A percentile compares a stretch with the other conserved stretches of the same genome.
phyloP scores from a whole-genome alignment of 2,329 filamentous ascomycete species.

The Stemphylium lycopersici region DNA sequence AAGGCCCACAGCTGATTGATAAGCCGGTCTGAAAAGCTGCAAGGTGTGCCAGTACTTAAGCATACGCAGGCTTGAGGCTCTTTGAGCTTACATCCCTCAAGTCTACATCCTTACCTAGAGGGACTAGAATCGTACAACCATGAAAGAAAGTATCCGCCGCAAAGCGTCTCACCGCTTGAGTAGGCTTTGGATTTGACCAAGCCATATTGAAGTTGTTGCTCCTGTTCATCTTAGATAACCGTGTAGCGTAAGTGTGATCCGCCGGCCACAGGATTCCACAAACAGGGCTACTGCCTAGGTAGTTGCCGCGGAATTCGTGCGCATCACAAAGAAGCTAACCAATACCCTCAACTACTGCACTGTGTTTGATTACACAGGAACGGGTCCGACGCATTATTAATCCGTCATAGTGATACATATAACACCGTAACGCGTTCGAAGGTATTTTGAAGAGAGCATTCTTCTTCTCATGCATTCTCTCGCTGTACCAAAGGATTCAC shows the following conservation, averaged over 20 bases:
- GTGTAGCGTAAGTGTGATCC: background rate
- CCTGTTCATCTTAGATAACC: background rate
- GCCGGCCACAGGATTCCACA: background rate
- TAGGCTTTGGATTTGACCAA: no score
- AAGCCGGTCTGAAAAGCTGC: no score
- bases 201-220: background rate
- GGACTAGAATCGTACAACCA: no score
- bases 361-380: background rate
- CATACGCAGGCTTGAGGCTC: no score
- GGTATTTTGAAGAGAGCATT: background rate
- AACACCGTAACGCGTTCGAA: background rate
- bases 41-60: no score
- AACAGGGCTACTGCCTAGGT: background rate
- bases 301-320: background rate
- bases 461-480: background rate
- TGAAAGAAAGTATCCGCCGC: no score
- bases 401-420: background rate
- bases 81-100: no score
- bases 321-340: background rate
- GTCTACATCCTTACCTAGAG: no score
- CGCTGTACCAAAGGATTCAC: background rate
- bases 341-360: background rate
- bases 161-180: no score
- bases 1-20: no score
- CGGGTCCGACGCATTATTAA: background rate